phyloP scores from a whole-genome alignment of 108 stramenopile genomes.

The Cyclotella cryptica region DNA sequence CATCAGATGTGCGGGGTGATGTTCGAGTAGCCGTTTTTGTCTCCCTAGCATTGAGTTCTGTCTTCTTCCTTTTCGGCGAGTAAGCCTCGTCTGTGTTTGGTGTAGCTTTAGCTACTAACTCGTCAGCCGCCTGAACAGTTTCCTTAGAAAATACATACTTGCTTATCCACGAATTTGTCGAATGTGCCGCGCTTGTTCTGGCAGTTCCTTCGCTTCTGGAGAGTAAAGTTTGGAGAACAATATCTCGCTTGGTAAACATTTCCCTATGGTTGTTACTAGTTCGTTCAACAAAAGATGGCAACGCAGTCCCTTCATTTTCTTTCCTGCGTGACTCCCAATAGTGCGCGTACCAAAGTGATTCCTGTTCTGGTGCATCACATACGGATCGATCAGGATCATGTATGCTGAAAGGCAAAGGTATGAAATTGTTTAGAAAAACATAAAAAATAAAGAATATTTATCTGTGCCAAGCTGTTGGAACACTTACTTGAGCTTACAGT shows the following conservation, averaged over 20 bases:
- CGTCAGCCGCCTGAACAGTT: not conserved
- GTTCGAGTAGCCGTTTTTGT: not conserved
- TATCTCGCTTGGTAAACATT: not conserved
- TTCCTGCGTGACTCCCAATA: not conserved
- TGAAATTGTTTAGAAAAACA: not conserved
- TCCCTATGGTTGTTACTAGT: not conserved
- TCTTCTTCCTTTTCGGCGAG: conserved; percentile 6
- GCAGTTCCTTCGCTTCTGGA: not conserved
- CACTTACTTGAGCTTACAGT: conserved; percentile 51
- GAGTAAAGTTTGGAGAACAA: conserved; percentile 13
- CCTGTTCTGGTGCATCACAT: conserved; percentile 15
- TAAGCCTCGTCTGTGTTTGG: not conserved
- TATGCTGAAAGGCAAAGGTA: not conserved
- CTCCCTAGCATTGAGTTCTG: not conserved
- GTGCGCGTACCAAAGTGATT: not conserved
- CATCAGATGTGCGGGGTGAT: conserved; percentile 4
- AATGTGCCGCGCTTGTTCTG: not conserved
- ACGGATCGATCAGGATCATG: conserved; percentile 9
- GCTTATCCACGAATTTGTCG: conserved; percentile 14
- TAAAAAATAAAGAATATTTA: too few species aligned
- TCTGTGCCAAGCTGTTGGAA: too few species aligned
- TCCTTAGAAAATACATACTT: conserved; percentile 14
- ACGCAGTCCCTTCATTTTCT: not conserved
- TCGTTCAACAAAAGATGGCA: not conserved
- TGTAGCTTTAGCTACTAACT: not conserved